Percentiles rank a stretch among this genome's conserved stretches.
Conservation (phyloP, 116 monocot genomes). For the Trichopus zeylanicus region DNA sequence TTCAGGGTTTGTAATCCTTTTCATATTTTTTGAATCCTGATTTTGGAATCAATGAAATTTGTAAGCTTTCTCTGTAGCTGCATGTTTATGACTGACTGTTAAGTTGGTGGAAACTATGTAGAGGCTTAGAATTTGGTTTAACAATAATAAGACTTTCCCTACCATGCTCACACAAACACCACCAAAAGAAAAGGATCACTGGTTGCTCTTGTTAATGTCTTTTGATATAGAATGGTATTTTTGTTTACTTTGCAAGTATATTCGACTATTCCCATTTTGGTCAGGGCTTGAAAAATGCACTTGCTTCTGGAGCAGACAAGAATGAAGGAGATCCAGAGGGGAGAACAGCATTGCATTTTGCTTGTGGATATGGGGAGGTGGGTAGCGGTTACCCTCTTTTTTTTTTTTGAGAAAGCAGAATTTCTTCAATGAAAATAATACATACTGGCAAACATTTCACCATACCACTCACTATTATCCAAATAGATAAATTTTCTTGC, state of each 20-base stretch:
- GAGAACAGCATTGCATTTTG: constrained; percentile 87
- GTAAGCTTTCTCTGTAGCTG: too few species aligned
- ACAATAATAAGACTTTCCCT: too few species aligned
- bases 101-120: too few species aligned
- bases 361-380: constrained; percentile 99
- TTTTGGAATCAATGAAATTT: too few species aligned
- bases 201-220: not conserved
- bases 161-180: too few species aligned
- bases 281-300: constrained; percentile 74
- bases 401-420: not conserved
- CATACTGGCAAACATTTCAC: not conserved
- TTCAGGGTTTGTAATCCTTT: too few species aligned
- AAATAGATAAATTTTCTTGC: too few species aligned
- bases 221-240: not conserved
- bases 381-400: not conserved
- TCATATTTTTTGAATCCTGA: too few species aligned
- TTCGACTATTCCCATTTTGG: not conserved
- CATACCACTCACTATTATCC: too few species aligned
- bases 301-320: constrained; percentile 74
- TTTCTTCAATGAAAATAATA: not conserved
- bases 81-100: too few species aligned
- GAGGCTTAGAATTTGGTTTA: too few species aligned
- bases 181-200: too few species aligned
- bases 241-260: not conserved
- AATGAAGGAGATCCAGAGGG: constrained; percentile 87